Evolutionary conservation across 208 protist genomes (phyloP).

Genomic region (Porcisia deanei): DNA sequence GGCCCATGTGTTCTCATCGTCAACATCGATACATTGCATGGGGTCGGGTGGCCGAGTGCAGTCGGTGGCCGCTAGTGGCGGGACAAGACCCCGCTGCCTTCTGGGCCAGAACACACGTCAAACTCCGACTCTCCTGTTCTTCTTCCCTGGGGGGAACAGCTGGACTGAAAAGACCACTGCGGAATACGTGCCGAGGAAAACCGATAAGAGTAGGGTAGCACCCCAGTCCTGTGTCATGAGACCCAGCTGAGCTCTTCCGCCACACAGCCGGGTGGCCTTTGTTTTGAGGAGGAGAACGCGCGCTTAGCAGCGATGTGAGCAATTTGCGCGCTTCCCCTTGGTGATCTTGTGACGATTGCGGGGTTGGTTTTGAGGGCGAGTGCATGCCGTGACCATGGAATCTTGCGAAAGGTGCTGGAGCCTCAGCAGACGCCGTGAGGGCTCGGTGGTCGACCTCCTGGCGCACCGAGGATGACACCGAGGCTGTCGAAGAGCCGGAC

Average conservation of each 20-base stretch:
- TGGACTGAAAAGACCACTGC: conserved; percentile 11
- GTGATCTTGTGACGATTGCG: background rate
- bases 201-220: background rate
- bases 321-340: conserved; percentile 3
- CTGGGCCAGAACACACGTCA: background rate
- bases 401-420: background rate
- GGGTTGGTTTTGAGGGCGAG: background rate
- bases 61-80: background rate
- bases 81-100: background rate
- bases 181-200: conserved; percentile 5
- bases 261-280: background rate
- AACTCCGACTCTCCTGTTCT: background rate
- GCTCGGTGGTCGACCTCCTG: background rate
- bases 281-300: background rate
- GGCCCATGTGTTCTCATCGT: background rate
- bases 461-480: background rate
- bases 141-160: background rate
- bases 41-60: conserved; percentile 7
- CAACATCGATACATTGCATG: background rate
- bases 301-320: conserved; percentile 4
- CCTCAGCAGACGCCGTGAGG: background rate
- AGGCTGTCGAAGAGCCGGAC: background rate
- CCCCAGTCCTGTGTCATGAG: background rate
- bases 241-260: background rate
- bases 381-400: background rate